phyloP scores from a whole-genome alignment of 495 filamentous ascomycete species.

The Astrothelium subdiscretum region DNA sequence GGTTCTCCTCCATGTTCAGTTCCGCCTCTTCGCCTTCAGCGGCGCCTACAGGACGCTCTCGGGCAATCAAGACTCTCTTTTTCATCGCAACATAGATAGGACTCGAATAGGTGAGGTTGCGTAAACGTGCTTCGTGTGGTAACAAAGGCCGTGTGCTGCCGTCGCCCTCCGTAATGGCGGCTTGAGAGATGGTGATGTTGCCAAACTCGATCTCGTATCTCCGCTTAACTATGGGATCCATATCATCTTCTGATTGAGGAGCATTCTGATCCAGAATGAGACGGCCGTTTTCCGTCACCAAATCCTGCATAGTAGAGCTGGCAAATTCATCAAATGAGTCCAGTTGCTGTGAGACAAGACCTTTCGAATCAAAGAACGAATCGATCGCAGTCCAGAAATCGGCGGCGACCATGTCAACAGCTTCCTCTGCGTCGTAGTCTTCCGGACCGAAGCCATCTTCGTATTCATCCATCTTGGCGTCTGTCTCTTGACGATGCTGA shows the following conservation, averaged over 20 bases:
- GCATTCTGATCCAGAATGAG: conserved; percentile 82
- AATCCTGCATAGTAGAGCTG: conserved; percentile 77
- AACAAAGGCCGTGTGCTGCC: conserved; percentile 69
- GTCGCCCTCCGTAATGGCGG: conserved; percentile 83
- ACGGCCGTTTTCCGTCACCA: conserved; percentile 77
- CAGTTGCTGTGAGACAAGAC: conserved; percentile 92
- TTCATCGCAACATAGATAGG: conserved; percentile 78
- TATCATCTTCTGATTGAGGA: conserved; percentile 54
- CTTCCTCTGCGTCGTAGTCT: conserved; percentile 53
- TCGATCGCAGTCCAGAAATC: conserved; percentile 97
- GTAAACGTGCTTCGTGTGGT: conserved; percentile 85
- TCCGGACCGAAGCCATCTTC: conserved; percentile 8
- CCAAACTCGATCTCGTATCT: conserved; percentile 92
- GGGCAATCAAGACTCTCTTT: conserved; percentile 66
- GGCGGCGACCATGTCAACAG: conserved; percentile 69
- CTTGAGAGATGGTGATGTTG: conserved; percentile 67
- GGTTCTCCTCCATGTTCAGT: conserved; percentile 43
- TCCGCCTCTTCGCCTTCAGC: conserved; percentile 41
- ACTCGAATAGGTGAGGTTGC: conserved; percentile 89
- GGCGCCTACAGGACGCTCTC: conserved; percentile 53
- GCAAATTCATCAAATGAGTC: conserved; percentile 98
- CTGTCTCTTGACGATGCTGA: not conserved
- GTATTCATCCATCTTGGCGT: not conserved
- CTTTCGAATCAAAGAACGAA: conserved; percentile 89
- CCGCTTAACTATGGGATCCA: conserved; percentile 63